Base-by-base conservation (phyloP, 192 early-diverging fungal genomes). In the Backusella parvicylindrica region DNA sequence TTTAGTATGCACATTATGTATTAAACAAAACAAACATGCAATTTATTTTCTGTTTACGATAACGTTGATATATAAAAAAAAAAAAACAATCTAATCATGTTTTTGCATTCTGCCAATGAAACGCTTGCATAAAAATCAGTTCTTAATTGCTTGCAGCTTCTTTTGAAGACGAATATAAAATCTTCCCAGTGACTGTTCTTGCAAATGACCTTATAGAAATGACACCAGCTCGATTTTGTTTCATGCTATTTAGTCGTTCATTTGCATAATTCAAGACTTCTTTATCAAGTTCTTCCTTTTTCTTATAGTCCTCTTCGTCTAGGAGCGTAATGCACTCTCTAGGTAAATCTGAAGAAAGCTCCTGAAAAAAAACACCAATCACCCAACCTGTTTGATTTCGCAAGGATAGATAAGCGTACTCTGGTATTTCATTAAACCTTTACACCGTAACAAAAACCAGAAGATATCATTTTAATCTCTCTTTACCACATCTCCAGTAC, bases 391-490 rank as follows among this genome's bases (percentile, higher is more conserved):
- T 75, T 95, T 93, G 7, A 95, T 83, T 77, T 96, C 95, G 13
- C 93, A 73, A 7, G 94, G 95, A 13, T 91, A 94, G 73, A 96
- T 94, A 81, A 92, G 95, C 76, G 94, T 92, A n/a, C 93, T 93
- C 33, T 93, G 93, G 43, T 94, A 91, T 81, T 94, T 96, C 70
- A 96, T 96, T 65, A 93, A 82, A 77, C 95, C 92, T 85, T 96
- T 95, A 78, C 92, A 92, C 37, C 93, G 89, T 1, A 93, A 93
- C 1, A 92, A 93, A 64, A 95, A 84, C 53, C 88, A 85, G 38
- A 93, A 76, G 64, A 92, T 93, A 2, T 91, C 92, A 56, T 93
- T 90, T 21, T 74, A 72, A 77, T 96, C 93, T 23, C 90, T 64
- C 71, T 90, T 91, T 36, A 92, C 92, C 79, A 94, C 88, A 81